phyloP scores from a whole-genome alignment of 108 stramenopile species.

The Skeletonema marinoi region DNA sequence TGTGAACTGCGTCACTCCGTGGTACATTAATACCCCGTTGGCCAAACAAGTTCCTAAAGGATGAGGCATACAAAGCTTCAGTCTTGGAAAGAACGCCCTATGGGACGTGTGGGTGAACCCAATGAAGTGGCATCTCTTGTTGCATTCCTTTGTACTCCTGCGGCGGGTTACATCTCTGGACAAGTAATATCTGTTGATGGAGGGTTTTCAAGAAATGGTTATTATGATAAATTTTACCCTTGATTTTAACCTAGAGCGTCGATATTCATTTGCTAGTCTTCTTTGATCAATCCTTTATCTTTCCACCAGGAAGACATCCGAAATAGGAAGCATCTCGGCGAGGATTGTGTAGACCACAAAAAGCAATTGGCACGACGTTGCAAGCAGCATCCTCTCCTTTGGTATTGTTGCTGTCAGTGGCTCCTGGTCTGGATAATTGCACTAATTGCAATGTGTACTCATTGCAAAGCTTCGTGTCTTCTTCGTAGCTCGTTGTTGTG shows the following conservation, averaged over 20 bases:
- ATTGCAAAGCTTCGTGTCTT: conserved; percentile 52
- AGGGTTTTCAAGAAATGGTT: conserved; percentile 86
- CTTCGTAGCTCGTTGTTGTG: conserved; percentile 21
- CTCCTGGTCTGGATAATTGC: conserved; percentile 21
- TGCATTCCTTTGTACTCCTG: conserved; percentile 91
- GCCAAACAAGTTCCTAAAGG: conserved; percentile 76
- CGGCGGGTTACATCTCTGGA: conserved; percentile 93
- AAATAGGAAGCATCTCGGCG: conserved; percentile 44
- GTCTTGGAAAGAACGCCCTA: conserved; percentile 77
- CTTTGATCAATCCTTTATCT: neutral
- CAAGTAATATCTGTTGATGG: conserved; percentile 95
- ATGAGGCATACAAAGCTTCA: conserved; percentile 73
- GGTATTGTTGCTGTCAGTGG: neutral
- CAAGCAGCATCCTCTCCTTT: neutral
- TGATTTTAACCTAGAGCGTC: neutral
- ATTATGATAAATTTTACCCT: conserved; percentile 45
- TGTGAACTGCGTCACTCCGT: conserved; percentile 87
- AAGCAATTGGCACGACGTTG: conserved; percentile 60
- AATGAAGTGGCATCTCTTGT: conserved; percentile 86
- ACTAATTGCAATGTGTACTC: conserved; percentile 60
- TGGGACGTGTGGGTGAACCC: conserved; percentile 80
- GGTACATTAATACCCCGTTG: conserved; percentile 92
- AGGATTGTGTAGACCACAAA: conserved; percentile 81
- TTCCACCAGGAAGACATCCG: conserved; percentile 65
- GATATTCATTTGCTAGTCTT: neutral